Base-by-base conservation (phyloP, 176 grass and related monocot genomes). In the Urochloa ruziziensis region DNA sequence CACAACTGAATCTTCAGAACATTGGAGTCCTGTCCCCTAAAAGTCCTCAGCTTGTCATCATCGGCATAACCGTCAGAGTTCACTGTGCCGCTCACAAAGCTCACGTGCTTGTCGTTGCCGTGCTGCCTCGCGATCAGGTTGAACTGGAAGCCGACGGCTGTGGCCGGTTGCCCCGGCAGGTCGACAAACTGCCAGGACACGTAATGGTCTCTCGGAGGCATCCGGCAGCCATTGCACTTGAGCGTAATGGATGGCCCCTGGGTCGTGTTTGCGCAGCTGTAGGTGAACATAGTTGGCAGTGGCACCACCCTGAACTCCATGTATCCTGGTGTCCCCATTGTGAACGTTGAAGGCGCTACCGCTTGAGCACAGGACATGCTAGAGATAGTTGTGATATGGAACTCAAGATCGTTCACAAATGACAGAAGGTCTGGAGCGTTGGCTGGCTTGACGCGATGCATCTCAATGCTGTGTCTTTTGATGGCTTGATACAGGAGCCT, bases 101-200 rank as follows among this genome's bases (percentile, higher is more conserved):
- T 95, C 85, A 95, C 27, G 10, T 92, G 91, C 52, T 74, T 73
- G 19, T 85, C 21, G 29, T 95, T 58, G 37, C 83, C 88, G 42
- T 88, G 89, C 36, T 91, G 87, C 40, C 75, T 95, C 4, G 96
- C 76, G 13, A 87, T 93, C 53, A 95, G 80, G 54, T 93, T 95
- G 34, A 98, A 98, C 80, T 89, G 88, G 54, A 98, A 98, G 44
- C 90, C 96, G 10, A 94, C 89, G n/a, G 93, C 89, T 0, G 62
- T 15, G 0, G 91, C 93, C 2, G 91, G 96, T 28, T 87, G 76
- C 80, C 77, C 68, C 0, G 80, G 87, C 67, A 92, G 66, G 75
- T 98, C 96, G 10, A 95, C 60, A 70, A 98, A 98, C 34, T 98
- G 96, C 96, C 93, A 98, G 36, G 96, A 95, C 30, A 98, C 77